A percentile compares a stretch with the other conserved stretches of the same genome.
Evolutionary conservation across 2,329 filamentous ascomycete species (phyloP).

Genomic region (Diaporthe ilicicola): DNA sequence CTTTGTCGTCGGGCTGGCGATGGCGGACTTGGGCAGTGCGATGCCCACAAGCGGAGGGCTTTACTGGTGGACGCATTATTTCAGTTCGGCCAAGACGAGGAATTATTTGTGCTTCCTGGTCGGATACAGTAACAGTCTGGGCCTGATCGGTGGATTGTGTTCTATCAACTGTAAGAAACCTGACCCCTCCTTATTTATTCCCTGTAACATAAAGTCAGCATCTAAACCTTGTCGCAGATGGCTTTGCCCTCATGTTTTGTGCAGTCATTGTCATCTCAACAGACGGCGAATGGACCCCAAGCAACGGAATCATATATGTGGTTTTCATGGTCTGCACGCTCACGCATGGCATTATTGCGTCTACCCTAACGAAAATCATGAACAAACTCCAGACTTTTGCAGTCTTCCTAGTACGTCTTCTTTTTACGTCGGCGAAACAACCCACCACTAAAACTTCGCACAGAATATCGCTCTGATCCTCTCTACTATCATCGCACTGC

Average conservation of each 20-base stretch:
- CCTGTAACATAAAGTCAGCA: not conserved
- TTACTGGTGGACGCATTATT: slow-evolving; percentile 55
- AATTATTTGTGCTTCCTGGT: slow-evolving; percentile 68
- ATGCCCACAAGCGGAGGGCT: slow-evolving; percentile 68
- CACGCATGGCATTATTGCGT: slow-evolving; percentile 62
- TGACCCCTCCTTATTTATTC: not conserved
- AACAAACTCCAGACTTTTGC: slow-evolving; percentile 65
- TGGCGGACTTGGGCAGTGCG: slow-evolving; percentile 61
- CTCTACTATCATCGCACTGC: slow-evolving; percentile 65
- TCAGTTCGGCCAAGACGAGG: slow-evolving; percentile 60
- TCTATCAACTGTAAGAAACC: slow-evolving; percentile 60
- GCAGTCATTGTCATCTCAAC: slow-evolving; percentile 65
- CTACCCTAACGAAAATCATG: slow-evolving; percentile 63
- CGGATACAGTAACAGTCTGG: slow-evolving; percentile 69
- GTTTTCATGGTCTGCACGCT: slow-evolving; percentile 64
- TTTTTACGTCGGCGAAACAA: not conserved
- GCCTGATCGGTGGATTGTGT: slow-evolving; percentile 67
- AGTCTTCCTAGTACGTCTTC: slow-evolving; percentile 50
- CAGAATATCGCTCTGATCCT: slow-evolving; percentile 62
- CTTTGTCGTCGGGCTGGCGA: slow-evolving; percentile 66
- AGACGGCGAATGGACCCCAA: slow-evolving; percentile 64
- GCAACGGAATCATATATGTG: slow-evolving; percentile 64
- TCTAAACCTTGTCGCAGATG: slow-evolving; percentile 39
- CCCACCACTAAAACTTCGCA: not conserved
- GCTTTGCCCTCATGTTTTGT: slow-evolving; percentile 65